phyloP scores from a whole-genome alignment of 148 eudicot species.

The Oxyria digyna region DNA sequence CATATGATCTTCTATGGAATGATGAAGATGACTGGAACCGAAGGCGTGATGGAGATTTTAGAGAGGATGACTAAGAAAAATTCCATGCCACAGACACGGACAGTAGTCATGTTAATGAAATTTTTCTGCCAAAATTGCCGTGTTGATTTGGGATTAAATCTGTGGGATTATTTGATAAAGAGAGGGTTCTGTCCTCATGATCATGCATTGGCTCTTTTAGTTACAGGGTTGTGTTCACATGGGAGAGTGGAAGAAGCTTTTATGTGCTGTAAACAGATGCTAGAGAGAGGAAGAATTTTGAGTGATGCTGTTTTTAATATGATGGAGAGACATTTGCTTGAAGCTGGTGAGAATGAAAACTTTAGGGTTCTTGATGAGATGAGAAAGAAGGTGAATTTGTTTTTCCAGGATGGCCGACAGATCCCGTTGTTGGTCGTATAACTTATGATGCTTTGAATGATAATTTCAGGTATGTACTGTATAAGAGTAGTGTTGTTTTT shows the following conservation, averaged over 20 bases:
- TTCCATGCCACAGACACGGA: constrained; percentile 60
- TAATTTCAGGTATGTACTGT: neutral
- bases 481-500: neutral
- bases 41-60: constrained; percentile 41
- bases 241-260: constrained; percentile 61
- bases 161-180: constrained; percentile 62
- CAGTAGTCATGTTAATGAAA: constrained; percentile 81
- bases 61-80: constrained; percentile 37
- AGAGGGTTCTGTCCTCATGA: constrained; percentile 77
- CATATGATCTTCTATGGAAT: constrained; percentile 60
- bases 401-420: constrained; percentile 41
- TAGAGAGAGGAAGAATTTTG: constrained; percentile 61
- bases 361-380: constrained; percentile 31
- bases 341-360: constrained; percentile 40
- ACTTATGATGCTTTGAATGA: neutral
- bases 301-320: constrained; percentile 39
- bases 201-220: constrained; percentile 73
- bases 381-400: constrained; percentile 33
- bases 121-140: constrained; percentile 44
- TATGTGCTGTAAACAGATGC: constrained; percentile 56
- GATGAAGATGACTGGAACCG: constrained; percentile 37
- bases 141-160: constrained; percentile 48
- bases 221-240: constrained; percentile 54
- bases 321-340: constrained; percentile 52
- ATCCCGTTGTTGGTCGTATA: constrained; percentile 24